phyloP scores from a whole-genome alignment of 1,139 yeast species.

The Pichia terricola region DNA sequence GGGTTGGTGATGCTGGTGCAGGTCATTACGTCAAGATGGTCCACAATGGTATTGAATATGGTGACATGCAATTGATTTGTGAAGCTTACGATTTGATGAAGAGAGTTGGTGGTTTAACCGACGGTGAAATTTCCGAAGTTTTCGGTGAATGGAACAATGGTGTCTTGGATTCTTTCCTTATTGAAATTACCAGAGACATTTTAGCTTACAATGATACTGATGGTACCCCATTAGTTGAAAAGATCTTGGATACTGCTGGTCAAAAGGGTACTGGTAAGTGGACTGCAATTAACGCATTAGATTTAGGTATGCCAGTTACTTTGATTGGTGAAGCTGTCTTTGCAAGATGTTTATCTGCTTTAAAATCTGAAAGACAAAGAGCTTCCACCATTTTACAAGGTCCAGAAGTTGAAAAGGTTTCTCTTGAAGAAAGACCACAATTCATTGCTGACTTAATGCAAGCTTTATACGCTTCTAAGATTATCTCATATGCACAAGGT shows the following conservation, averaged over 20 bases:
- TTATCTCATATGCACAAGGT: slow-evolving; percentile 98
- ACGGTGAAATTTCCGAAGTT: slow-evolving; percentile 91
- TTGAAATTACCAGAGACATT: slow-evolving; percentile 95
- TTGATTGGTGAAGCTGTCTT: slow-evolving; percentile 98
- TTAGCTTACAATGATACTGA: slow-evolving; percentile 82
- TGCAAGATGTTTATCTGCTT: slow-evolving; percentile 89
- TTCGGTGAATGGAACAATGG: slow-evolving; percentile 94
- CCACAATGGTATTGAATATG: slow-evolving; percentile 99
- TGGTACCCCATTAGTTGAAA: slow-evolving; percentile 89
- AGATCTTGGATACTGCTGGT: slow-evolving; percentile 94
- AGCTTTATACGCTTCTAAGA: slow-evolving; percentile 97
- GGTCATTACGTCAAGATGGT: slow-evolving; percentile 99
- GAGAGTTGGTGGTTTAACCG: slow-evolving; percentile 84
- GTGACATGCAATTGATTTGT: slow-evolving; percentile 98
- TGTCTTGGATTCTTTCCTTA: slow-evolving; percentile 91
- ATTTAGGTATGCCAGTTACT: slow-evolving; percentile 97
- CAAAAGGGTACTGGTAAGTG: slow-evolving; percentile 99
- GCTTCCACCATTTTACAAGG: slow-evolving; percentile 77
- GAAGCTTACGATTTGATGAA: slow-evolving; percentile 96
- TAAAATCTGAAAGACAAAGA: slow-evolving; percentile 80
- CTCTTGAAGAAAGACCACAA: slow-evolving; percentile 64
- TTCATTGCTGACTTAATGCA: slow-evolving; percentile 93
- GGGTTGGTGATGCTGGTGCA: slow-evolving; percentile 99
- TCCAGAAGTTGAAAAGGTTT: slow-evolving; percentile 48
- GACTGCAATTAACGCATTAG: slow-evolving; percentile 98